phyloP scores from a whole-genome alignment of 1,284 basidiomycete species.

The Cerrena zonata region DNA sequence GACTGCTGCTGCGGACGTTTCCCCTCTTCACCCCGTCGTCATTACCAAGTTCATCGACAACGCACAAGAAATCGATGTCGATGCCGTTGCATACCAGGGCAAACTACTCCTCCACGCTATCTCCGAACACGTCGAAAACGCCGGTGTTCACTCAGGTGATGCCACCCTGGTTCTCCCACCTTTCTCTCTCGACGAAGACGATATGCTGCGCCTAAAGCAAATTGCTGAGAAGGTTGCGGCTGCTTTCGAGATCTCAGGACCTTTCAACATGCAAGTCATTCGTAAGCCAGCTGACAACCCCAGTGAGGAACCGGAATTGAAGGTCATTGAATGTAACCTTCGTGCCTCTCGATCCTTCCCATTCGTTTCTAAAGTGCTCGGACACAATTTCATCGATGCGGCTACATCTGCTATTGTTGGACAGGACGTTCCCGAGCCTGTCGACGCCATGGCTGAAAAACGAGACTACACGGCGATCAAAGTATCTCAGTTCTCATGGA shows the following conservation, averaged over 20 bases:
- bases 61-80: slow-evolving; percentile 96
- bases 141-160: slow-evolving; percentile 98
- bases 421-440: slow-evolving; percentile 82
- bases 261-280: slow-evolving; percentile 99
- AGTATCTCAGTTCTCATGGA: slow-evolving; percentile 99
- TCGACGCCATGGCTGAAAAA: slow-evolving; percentile 90
- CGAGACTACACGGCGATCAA: slow-evolving; percentile 95
- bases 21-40: slow-evolving; percentile 94
- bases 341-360: slow-evolving; percentile 98
- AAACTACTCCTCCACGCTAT: slow-evolving; percentile 93
- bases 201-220: slow-evolving; percentile 83
- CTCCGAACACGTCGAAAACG: slow-evolving; percentile 98
- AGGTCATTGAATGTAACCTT: slow-evolving; percentile 98
- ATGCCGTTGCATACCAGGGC: slow-evolving; percentile 93
- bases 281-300: slow-evolving; percentile 62
- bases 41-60: slow-evolving; percentile 98
- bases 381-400: slow-evolving; percentile 93
- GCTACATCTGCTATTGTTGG: slow-evolving; percentile 91
- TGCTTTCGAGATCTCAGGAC: slow-evolving; percentile 94
- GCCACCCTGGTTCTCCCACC: slow-evolving; percentile 98
- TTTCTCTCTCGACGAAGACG: slow-evolving; percentile 70
- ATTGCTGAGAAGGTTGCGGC: slow-evolving; percentile 93
- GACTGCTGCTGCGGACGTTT: slow-evolving; percentile 90
- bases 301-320: slow-evolving; percentile 68
- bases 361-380: slow-evolving; percentile 97